Base-by-base conservation (phyloP, 305 asterid species). In the Solanum hybrid region DNA sequence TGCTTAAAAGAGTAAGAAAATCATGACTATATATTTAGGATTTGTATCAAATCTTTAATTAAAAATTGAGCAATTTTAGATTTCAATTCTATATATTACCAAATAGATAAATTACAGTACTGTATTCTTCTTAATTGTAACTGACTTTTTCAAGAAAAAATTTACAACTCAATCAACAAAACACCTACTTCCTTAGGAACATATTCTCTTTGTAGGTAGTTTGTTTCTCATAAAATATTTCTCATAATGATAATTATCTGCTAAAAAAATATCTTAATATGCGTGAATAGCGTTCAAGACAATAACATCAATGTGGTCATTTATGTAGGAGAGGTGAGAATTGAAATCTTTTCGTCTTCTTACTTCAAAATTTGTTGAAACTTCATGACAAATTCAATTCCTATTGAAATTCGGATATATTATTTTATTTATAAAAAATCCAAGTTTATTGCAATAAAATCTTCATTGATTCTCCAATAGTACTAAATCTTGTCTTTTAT, bases 361-460 rank as follows among this genome's bases (percentile, higher is more conserved):
- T 61, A 4, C 71, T 61, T 20, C 26, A 20, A 61, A 61, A 61
- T 61, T 8, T 4, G 5, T 61, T 61, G 12, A 61, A 5, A 61
- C 12, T 61, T 61, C 26, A 1, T 61, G 22, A 61, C 26, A 22
- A 22, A 61, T 61, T 61, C 11, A 61, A 22, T 22, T 22, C 5
- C 26, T 20, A 22, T 61, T 22, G 3, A 61, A 61, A 61, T 61
- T 0, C 5, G 5, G 4, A 61, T 61, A 61, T 20, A 61, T 61
- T 8, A 61, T 61, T 61, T 61, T 22, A 20, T 61, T 61, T 20
- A 61, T 61, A 61, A 20, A 61, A 61, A 61, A 61, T 4, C 0
- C 13, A 67, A 33, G 0, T 39, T 39, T 0, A 0, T 14, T 39
- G 0, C 6, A 8, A 1, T 22, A 64, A 67, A 67, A n/a, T 9